These are phyloP conservation scores for Cordyceps pruinosa DNA, from an alignment of 2,329 filamentous ascomycete species.

Conservation along the genomic window DNA sequence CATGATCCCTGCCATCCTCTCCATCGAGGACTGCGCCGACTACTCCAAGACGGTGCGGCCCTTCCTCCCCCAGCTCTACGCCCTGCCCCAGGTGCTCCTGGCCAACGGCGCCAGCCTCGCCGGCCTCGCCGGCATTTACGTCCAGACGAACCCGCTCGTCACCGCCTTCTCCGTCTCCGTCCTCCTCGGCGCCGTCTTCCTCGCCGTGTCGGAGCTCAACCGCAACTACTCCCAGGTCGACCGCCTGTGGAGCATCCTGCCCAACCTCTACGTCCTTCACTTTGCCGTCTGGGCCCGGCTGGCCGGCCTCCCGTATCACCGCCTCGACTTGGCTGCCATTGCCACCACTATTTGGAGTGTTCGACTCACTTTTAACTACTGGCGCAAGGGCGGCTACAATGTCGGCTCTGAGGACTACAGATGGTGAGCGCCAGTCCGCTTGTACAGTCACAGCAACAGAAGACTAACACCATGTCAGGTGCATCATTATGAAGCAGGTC, in stretches of 20 bases:
- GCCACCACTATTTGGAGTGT: slow-evolving; percentile 73
- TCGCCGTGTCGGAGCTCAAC: slow-evolving; percentile 76
- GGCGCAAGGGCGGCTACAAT: slow-evolving; percentile 85
- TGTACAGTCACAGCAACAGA: not conserved
- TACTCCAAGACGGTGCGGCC: slow-evolving; percentile 69
- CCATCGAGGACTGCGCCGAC: slow-evolving; percentile 68
- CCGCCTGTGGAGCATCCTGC: slow-evolving; percentile 83
- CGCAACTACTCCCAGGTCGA: slow-evolving; percentile 97
- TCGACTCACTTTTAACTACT: slow-evolving; percentile 93
- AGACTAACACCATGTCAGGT: slow-evolving; percentile 40
- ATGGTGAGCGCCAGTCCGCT: slow-evolving; percentile 44
- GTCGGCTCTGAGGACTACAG: slow-evolving; percentile 92
- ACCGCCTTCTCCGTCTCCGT: slow-evolving; percentile 66
- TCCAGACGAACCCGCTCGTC: slow-evolving; percentile 79
- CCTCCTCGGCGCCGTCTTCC: slow-evolving; percentile 62
- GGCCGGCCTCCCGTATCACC: slow-evolving; percentile 60
- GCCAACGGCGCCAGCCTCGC: slow-evolving; percentile 53
- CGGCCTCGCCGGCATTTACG: slow-evolving; percentile 64
- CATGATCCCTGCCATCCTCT: slow-evolving; percentile 69
- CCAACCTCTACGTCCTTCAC: slow-evolving; percentile 79
- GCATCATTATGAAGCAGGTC: slow-evolving; percentile 61
- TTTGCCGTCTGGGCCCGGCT: slow-evolving; percentile 77
- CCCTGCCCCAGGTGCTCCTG: slow-evolving; percentile 59
- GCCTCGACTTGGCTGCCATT: slow-evolving; percentile 64
- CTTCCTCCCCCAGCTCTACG: slow-evolving; percentile 62